Evolutionary conservation across 495 filamentous ascomycete genomes (phyloP), one percentile per base, ranked within the genome.

Genomic region (Lasiosphaeris hirsuta): DNA sequence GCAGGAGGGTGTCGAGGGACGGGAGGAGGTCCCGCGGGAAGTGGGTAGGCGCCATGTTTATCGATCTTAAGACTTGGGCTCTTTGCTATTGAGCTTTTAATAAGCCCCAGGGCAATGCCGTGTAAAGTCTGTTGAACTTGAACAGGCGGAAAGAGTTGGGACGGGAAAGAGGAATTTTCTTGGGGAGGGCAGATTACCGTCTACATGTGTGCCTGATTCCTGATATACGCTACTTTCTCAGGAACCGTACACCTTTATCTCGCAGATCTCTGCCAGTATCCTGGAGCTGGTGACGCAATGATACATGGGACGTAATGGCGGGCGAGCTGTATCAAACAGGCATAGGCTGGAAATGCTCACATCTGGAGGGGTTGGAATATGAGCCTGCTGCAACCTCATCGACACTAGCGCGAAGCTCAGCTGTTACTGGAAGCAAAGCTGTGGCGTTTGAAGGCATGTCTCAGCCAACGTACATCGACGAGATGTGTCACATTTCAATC

Each of bases 231-330:
- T 30, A 30, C 23, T 30, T 30, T 30, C 23, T 30, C 42, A 45
- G 42, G 42, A 45, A 45, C 42, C 13, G 42, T n/a, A 3, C 23
- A 30, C 23, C 35, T 36, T 48, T 49, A 46, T 34, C 41, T 50
- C 44, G 41, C n/a, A 34, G 38, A 11, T 39, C 14, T 10, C 2
- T 13, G 10, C n/a, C 36, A 11, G 18, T 19, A 11, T 14, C 33
- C 37, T 35, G 7, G 15, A 11, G 40, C 3, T 45, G 44, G 57
- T 65, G 63, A 65, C 55, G 63, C 52, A 60, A 65, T 65, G 51
- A 41, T 61, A 63, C 63, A 63, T 65, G 56, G n/a, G n/a, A n/a
- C n/a, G n/a, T n/a, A n/a, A 49, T 46, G 59, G 40, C 14, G 59
- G 40, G 48, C 9, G 43, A 45, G 23, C 4, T 18, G 30, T 56